Evolutionary conservation across 116 monocot species (phyloP).

Genomic region (Iris pallida): DNA sequence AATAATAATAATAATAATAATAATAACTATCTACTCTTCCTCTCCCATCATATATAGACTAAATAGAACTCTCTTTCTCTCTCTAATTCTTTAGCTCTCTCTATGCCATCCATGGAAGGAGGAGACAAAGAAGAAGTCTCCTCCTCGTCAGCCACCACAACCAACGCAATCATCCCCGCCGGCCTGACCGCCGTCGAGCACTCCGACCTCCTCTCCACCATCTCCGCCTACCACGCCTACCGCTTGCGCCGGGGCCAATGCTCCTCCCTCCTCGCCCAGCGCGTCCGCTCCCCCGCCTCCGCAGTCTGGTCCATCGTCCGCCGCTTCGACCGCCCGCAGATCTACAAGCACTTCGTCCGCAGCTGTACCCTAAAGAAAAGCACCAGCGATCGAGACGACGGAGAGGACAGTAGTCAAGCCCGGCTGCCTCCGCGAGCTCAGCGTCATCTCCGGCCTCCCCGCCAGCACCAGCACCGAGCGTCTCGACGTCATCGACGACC

Average conservation of each 20-base stretch:
- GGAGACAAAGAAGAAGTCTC: not conserved
- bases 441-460: conserved; percentile 58
- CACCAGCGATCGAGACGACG: not conserved
- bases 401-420: not conserved
- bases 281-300: conserved; percentile 38
- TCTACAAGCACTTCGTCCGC: conserved; percentile 71
- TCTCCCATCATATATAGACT: no score
- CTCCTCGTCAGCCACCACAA: not conserved
- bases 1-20: no score
- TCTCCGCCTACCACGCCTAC: conserved; percentile 44
- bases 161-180: not conserved
- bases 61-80: no score
- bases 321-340: conserved; percentile 55
- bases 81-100: no score
- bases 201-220: conserved; percentile 27
- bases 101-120: no score
- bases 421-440: conserved; percentile 56
- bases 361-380: conserved; percentile 34
- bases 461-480: conserved; percentile 69
- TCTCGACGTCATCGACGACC: conserved; percentile 52
- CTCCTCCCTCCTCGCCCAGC: conserved; percentile 55
- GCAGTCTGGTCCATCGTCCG: conserved; percentile 57
- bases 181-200: conserved; percentile 36
- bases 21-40: no score
- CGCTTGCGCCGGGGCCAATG: conserved; percentile 27